phyloP scores from a whole-genome alignment of 2,329 filamentous ascomycete genomes.

The Hawksworthiomyces lignivorus region DNA sequence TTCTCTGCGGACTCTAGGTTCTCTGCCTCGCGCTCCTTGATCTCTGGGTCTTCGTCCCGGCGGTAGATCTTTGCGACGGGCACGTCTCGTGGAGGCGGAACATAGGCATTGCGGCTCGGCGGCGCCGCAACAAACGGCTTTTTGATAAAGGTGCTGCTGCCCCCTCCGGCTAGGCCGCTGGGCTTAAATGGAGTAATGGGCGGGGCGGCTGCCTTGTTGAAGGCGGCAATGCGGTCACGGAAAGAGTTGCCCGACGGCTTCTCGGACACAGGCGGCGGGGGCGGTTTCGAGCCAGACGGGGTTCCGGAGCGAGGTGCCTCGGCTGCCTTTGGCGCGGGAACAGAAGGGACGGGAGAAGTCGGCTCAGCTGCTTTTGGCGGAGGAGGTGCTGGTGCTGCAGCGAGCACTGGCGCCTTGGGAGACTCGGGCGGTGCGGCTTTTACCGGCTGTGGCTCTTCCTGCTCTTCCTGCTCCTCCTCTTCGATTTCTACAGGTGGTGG shows the following conservation, averaged over 20 bases:
- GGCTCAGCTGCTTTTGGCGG: constrained; percentile 20
- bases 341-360: constrained; percentile 17
- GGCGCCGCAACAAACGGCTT: constrained; percentile 96
- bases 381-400: constrained; percentile 14
- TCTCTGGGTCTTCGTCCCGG: constrained; percentile 77
- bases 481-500: neutral
- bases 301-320: constrained; percentile 30
- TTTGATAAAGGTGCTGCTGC: constrained; percentile 65
- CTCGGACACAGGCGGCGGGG: constrained; percentile 57
- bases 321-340: constrained; percentile 28
- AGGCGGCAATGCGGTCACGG: constrained; percentile 91
- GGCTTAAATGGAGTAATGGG: constrained; percentile 90
- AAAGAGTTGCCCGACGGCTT: constrained; percentile 76
- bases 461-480: constrained; percentile 17
- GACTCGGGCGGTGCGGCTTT: constrained; percentile 18
- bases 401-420: constrained; percentile 18
- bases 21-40: constrained; percentile 58
- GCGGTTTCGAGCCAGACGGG: constrained; percentile 31
- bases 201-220: constrained; percentile 82
- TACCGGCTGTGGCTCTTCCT: constrained; percentile 17
- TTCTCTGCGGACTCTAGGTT: constrained; percentile 59
- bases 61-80: constrained; percentile 70
- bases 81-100: constrained; percentile 66
- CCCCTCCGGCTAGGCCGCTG: constrained; percentile 49
- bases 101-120: constrained; percentile 83